These are phyloP conservation scores for Daldinia decipiens DNA, from an alignment of 495 filamentous ascomycete species.

Conservation along the genomic window DNA sequence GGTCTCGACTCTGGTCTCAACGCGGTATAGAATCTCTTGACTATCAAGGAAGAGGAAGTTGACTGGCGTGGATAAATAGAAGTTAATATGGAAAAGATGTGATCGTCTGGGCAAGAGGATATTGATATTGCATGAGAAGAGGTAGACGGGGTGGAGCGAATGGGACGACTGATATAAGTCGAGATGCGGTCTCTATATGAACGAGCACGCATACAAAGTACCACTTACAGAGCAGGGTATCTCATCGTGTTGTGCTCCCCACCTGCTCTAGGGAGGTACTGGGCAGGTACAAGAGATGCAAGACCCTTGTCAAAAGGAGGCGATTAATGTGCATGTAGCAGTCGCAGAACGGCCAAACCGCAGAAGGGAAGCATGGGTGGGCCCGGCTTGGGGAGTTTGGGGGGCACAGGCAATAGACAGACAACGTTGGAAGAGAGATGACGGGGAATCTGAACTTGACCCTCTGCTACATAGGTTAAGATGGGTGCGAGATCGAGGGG, in stretches of 20 bases:
- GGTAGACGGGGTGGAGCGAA: slow-evolving; percentile 44
- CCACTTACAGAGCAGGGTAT: slow-evolving; percentile 36
- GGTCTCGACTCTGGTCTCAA: slow-evolving; percentile 48
- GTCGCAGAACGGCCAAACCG: slow-evolving; percentile 39
- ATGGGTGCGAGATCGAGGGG: slow-evolving; percentile 42
- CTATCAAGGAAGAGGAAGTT: slow-evolving; percentile 47
- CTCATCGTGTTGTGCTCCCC: slow-evolving; percentile 38
- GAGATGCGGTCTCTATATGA: slow-evolving; percentile 45
- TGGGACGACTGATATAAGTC: slow-evolving; percentile 45
- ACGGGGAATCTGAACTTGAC: slow-evolving; percentile 4
- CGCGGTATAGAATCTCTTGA: slow-evolving; percentile 52
- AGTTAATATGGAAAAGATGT: slow-evolving; percentile 57
- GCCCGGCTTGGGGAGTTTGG: slow-evolving; percentile 38
- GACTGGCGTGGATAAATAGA: slow-evolving; percentile 60
- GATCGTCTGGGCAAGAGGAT: slow-evolving; percentile 48
- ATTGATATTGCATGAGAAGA: slow-evolving; percentile 50
- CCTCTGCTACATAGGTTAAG: slow-evolving; percentile 19
- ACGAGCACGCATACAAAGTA: slow-evolving; percentile 28
- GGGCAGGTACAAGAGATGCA: slow-evolving; percentile 37
- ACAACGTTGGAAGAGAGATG: slow-evolving; percentile 12
- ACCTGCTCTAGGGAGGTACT: slow-evolving; percentile 37
- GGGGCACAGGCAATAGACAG: slow-evolving; percentile 15
- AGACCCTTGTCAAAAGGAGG: slow-evolving; percentile 39
- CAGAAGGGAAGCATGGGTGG: slow-evolving; percentile 38
- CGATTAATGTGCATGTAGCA: slow-evolving; percentile 40